Base-by-base conservation (phyloP, 257 asterid genomes). In the Paraleonurus japonicus region DNA sequence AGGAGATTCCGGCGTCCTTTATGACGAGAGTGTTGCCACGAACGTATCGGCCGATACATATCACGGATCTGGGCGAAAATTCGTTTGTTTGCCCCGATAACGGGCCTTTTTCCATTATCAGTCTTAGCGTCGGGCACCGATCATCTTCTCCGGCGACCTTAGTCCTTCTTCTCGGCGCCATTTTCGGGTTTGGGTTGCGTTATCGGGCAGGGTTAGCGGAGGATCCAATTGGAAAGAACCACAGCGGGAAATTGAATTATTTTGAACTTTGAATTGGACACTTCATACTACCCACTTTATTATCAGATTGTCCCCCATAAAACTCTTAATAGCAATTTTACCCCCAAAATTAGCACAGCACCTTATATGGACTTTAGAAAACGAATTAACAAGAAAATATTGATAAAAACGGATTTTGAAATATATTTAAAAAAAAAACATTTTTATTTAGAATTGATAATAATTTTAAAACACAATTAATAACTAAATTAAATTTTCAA, bases 1-100 rank as follows among this genome's bases (percentile, higher is more conserved):
- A 75, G 57, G 97, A 93, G 71, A 93, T 65, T 7, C 98, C 96
- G 24, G 74, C 61, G 68, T 93, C 97, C 79, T 85, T 90, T 83
- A 93, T 79, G 51, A 86, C 1, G 0, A 93, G 27, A 7, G 78
- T 79, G 82, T 93, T 90, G 70, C 97, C 96, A 2, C 92, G 87
- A 23, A 71, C 81, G 19, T 81, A 30, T 50, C 98, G 86, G n/a
- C 97, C 98, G 64, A 93, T 73, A 3, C 50, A 81, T 76, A 90
- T 54, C 26, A 32, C 50, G 76, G 77, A 51, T 28, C 85, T 82
- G 67, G 96, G 83, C 22, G 16, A 24, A 81, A 80, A 88, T 0
- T 67, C 79, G 28, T 41, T 37, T 59, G 45, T 58, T 61, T 79
- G 83, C n/a, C 97, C 96, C 47, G 86, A 65, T 10, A 75, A 67